Conservation (phyloP, 352 stramenopile species). For the Hyaloperonospora brassicae region DNA sequence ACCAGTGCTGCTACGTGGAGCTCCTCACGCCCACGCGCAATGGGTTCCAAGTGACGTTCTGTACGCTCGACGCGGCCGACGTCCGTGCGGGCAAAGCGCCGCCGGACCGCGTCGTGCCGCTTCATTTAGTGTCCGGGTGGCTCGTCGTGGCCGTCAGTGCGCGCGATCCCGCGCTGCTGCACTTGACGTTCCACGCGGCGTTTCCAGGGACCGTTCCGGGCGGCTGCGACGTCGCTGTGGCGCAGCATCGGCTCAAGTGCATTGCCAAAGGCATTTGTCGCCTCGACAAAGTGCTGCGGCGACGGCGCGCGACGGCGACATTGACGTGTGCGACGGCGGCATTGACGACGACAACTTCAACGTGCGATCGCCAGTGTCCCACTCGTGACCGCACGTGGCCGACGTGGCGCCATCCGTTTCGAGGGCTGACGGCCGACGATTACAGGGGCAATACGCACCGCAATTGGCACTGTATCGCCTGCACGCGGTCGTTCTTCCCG, state of each 20-base stretch:
- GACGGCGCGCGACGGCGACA: slow-evolving; percentile 7
- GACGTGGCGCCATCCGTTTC: slow-evolving; percentile 14
- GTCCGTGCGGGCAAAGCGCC: slow-evolving; percentile 26
- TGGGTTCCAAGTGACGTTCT: slow-evolving; percentile 25
- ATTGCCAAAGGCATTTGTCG: slow-evolving; percentile 22
- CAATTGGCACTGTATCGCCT: slow-evolving; percentile 37
- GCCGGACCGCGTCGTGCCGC: slow-evolving; percentile 19
- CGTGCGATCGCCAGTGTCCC: no score
- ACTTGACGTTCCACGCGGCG: slow-evolving; percentile 26
- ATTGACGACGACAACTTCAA: no score
- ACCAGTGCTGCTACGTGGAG: slow-evolving; percentile 30
- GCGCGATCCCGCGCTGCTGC: slow-evolving; percentile 10
- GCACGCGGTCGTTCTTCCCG: slow-evolving; percentile 22
- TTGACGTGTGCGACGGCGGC: no score
- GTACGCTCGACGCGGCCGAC: slow-evolving; percentile 20
- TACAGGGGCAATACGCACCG: slow-evolving; percentile 10
- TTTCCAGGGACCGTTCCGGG: slow-evolving; percentile 17
- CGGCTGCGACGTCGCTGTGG: slow-evolving; percentile 14
- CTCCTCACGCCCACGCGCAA: slow-evolving; percentile 16
- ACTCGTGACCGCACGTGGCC: slow-evolving; percentile 8
- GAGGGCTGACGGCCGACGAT: slow-evolving; percentile 14
- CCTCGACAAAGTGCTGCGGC: slow-evolving; percentile 27
- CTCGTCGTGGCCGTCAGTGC: slow-evolving; percentile 17
- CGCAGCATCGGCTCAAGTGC: slow-evolving; percentile 18
- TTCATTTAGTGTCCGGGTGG: slow-evolving; percentile 30